Evolutionary conservation across 202 grass and related monocot genomes (phyloP).

Genomic region (Setaria italica): DNA sequence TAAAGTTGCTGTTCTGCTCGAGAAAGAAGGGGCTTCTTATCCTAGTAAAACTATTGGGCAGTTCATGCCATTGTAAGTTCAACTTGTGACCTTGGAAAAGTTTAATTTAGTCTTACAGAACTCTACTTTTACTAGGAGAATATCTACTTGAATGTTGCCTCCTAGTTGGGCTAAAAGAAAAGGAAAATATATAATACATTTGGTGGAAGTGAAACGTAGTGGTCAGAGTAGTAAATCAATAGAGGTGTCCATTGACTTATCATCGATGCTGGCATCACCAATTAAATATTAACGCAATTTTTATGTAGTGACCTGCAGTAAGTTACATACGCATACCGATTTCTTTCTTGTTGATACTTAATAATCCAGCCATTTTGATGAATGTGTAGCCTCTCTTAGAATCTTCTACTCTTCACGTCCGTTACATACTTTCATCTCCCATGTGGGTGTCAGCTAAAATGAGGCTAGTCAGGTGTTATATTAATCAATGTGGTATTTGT

Average conservation of each 20-base stretch:
- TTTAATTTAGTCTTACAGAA: not conserved
- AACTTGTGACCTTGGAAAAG: not conserved
- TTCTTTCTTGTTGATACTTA: not conserved
- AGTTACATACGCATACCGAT: not conserved
- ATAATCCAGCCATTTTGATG: not conserved
- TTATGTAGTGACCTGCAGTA: not conserved
- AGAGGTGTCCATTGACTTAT: not conserved
- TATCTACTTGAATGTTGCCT: not conserved
- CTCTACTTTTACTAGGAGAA: not conserved
- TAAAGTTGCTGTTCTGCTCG: not conserved
- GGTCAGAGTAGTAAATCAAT: not conserved
- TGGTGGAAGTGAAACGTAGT: not conserved
- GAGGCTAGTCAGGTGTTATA: not conserved
- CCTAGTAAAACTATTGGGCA: not conserved
- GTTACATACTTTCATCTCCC: not conserved
- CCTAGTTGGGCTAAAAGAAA: not conserved
- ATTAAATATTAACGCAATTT: not conserved
- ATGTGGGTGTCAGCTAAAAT: not conserved
- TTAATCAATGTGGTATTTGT: not conserved
- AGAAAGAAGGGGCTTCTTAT: not conserved
- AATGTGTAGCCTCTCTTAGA: not conserved
- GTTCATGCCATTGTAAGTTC: not conserved
- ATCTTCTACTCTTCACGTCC: not conserved
- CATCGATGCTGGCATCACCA: not conserved
- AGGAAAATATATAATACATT: not conserved